Base-by-base conservation (phyloP, 2,329 filamentous ascomycete species). In the Alternaria atra region DNA sequence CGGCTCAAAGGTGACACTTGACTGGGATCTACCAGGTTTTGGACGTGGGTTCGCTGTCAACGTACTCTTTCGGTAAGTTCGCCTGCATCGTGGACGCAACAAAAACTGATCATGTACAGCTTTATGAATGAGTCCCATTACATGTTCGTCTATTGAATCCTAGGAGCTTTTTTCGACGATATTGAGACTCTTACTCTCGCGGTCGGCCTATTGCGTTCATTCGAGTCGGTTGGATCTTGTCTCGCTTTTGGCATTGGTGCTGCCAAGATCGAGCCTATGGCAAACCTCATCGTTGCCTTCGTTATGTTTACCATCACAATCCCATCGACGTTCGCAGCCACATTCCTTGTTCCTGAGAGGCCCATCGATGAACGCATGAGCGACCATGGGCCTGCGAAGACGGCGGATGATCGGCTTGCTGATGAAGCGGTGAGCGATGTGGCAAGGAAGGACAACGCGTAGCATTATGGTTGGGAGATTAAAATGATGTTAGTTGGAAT, bases 71-170 rank as follows among this genome's bases (percentile, higher is more conserved):
- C 73, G 83, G 75, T 83, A 69, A 52, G 37, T 39, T 20, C 6
- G 1, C 9, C n/a, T 20, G 37, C 37, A 39, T 39, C 37, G 5
- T 20, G 10, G 9, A 39, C n/a, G 17, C 20, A 20, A 39, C 37
- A 7, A 39, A 20, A n/a, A 20, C n/a, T 39, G n/a, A 68, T 13
- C 6, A 9, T 10, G 5, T 4, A 6, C 73, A 9, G 69, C 1
- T 84, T 85, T 67, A 80, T 85, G 72, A 84, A 85, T 58, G 84
- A 86, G 63, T 82, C 81, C 0, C 80, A 85, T 65, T 73, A 73
- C 58, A 84, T 84, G 74, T 84, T 84, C 55, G 80, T 84, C 0
- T 85, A 85, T 70, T 85, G 83, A 82, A 70, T 84, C 13, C 75
- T 85, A 1, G 84, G 82, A 3, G 78, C 82, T 2, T 85, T 84